Conservation (phyloP, 768 basidiomycete genomes). For the Mycena sanguinolenta region DNA sequence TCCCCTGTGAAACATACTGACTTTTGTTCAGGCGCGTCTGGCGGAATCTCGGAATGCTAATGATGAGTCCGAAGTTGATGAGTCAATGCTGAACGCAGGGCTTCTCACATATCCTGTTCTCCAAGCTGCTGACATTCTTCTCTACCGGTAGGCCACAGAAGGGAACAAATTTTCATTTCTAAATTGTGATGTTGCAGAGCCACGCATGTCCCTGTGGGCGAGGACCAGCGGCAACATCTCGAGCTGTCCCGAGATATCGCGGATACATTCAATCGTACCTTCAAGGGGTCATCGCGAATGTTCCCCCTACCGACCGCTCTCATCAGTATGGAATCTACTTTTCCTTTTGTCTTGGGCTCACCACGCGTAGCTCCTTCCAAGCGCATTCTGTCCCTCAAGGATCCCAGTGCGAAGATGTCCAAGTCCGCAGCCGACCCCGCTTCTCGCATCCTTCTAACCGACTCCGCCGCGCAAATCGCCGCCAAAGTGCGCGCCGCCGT, state of each 20-base stretch:
- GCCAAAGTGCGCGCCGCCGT: constrained; percentile 85
- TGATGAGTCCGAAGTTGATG: constrained; percentile 83
- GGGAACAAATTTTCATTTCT: neutral
- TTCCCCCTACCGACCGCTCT: constrained; percentile 83
- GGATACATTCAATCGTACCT: constrained; percentile 83
- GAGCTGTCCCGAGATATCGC: constrained; percentile 90
- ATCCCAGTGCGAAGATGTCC: constrained; percentile 93
- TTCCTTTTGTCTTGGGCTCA: neutral
- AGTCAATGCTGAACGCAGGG: constrained; percentile 85
- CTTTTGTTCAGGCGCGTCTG: constrained; percentile 71
- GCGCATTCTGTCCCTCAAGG: constrained; percentile 88
- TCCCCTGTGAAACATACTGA: constrained; percentile 12
- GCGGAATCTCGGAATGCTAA: constrained; percentile 81
- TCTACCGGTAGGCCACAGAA: constrained; percentile 73
- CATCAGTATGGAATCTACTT: constrained; percentile 68
- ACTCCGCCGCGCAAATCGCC: constrained; percentile 69
- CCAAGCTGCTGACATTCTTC: constrained; percentile 92
- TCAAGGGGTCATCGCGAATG: constrained; percentile 57
- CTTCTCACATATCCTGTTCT: constrained; percentile 94
- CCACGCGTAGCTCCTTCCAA: constrained; percentile 74
- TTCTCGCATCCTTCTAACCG: constrained; percentile 91
- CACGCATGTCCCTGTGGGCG: constrained; percentile 95
- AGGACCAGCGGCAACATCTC: constrained; percentile 95
- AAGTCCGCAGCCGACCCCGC: constrained; percentile 86
- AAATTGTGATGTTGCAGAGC: constrained; percentile 61